Percentiles rank a stretch among this genome's conserved stretches.
phyloP scores from a whole-genome alignment of 805 yeast genomes.

The Jamesozyma spencerorum region DNA sequence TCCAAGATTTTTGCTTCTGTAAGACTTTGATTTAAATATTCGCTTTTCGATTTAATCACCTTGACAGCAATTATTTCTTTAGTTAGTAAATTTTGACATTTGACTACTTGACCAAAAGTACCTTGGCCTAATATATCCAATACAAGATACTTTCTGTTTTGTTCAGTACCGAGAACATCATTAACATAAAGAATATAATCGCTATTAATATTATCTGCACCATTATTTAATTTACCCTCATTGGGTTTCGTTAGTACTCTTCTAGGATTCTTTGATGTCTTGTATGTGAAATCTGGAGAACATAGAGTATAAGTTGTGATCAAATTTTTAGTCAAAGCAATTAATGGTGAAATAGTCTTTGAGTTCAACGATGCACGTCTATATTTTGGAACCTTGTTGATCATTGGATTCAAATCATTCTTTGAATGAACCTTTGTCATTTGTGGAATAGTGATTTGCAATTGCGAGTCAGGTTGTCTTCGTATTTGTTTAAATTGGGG shows the following conservation, averaged over 20 bases:
- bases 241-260: constrained; percentile 88
- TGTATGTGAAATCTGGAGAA: constrained; percentile 75
- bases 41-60: constrained; percentile 86
- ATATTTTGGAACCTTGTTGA: constrained; percentile 57
- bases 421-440: constrained; percentile 35
- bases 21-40: constrained; percentile 81
- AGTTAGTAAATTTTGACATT: constrained; percentile 62
- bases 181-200: constrained; percentile 92
- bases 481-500: constrained; percentile 26
- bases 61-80: constrained; percentile 91
- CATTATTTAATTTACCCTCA: constrained; percentile 72
- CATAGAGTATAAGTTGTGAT: constrained; percentile 78
- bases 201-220: constrained; percentile 77
- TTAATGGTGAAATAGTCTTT: constrained; percentile 64
- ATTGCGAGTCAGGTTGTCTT: constrained; percentile 11
- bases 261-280: constrained; percentile 77
- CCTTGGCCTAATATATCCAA: constrained; percentile 91
- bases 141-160: constrained; percentile 75
- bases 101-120: constrained; percentile 97
- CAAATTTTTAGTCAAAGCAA: constrained; percentile 68
- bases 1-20: constrained; percentile 85
- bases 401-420: constrained; percentile 51
- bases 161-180: constrained; percentile 69
- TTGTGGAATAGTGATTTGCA: constrained; percentile 37
- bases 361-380: constrained; percentile 60